Conservation (phyloP, 2,329 filamentous ascomycete genomes). For the Ascocoryne sarcoides region DNA sequence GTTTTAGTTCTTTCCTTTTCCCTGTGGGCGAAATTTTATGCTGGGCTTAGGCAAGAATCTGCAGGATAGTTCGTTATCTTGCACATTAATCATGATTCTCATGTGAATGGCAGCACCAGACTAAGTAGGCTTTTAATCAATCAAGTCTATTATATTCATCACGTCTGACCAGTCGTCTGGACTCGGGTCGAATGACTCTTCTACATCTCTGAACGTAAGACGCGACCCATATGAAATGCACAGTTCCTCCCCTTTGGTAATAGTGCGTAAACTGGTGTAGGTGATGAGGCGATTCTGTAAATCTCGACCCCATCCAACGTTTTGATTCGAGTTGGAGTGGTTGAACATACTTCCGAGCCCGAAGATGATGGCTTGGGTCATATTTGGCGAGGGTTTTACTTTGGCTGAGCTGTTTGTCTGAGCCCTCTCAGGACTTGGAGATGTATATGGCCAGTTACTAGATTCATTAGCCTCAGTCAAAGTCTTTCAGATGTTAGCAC, state of each 20-base stretch:
- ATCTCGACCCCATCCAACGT: conserved; percentile 47
- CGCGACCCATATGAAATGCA: conserved; percentile 34
- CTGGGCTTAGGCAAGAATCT: conserved; percentile 6
- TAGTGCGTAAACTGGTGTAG: conserved; percentile 41
- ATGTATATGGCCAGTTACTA: conserved; percentile 27
- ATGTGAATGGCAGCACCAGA: neutral
- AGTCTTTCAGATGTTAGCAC: no score
- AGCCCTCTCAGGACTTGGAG: conserved; percentile 17
- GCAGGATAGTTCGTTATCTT: conserved; percentile 19
- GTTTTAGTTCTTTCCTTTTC: neutral
- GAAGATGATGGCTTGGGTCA: conserved; percentile 43
- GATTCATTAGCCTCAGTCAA: no score
- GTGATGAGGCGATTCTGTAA: conserved; percentile 35
- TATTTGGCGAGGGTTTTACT: conserved; percentile 19
- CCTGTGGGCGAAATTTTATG: no score
- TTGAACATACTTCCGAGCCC: conserved; percentile 52
- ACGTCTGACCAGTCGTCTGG: conserved; percentile 23
- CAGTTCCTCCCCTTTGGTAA: conserved; percentile 43
- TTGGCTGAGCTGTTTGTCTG: conserved; percentile 14
- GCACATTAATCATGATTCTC: neutral
- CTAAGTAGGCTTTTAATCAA: conserved; percentile 16
- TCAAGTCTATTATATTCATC: conserved; percentile 26
- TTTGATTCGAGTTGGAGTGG: conserved; percentile 41
- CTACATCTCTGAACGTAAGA: conserved; percentile 31
- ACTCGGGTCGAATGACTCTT: conserved; percentile 15